These are phyloP conservation scores for Neoboletus subvelutipes DNA, from an alignment of 768 basidiomycete species.

Conservation along the genomic window DNA sequence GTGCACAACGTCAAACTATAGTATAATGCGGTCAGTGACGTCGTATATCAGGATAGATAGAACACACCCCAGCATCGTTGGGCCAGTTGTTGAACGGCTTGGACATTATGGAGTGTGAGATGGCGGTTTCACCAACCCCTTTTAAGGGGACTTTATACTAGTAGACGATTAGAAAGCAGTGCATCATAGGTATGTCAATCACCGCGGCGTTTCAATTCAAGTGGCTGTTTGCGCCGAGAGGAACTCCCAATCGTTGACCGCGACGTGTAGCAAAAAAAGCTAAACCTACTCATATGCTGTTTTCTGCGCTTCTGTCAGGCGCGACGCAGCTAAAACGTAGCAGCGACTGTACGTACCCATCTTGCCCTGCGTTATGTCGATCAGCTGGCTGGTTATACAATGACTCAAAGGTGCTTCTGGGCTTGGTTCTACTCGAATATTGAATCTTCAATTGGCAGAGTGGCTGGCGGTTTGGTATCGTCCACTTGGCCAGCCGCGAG, in stretches of 20 bases:
- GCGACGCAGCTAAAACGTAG: not conserved
- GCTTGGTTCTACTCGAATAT: not conserved
- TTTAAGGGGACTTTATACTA: not conserved
- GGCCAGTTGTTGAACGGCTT: slow-evolving; percentile 33
- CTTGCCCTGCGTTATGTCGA: no score
- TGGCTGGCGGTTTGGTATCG: not conserved
- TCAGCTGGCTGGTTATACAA: no score
- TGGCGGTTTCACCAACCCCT: not conserved
- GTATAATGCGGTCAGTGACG: not conserved
- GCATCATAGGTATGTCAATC: not conserved
- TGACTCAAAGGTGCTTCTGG: no score
- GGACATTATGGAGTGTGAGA: slow-evolving; percentile 9
- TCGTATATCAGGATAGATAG: not conserved
- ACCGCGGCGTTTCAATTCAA: not conserved
- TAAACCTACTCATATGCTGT: no score
- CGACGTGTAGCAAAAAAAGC: no score
- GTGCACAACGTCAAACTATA: slow-evolving; percentile 29
- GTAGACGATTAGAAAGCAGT: not conserved
- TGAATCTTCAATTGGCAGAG: not conserved
- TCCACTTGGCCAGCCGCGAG: slow-evolving; percentile 10
- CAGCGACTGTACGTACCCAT: no score
- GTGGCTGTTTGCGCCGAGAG: no score
- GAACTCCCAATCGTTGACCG: no score
- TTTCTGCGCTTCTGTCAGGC: no score
- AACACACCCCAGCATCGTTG: slow-evolving; percentile 29